Evolutionary conservation across 2,329 filamentous ascomycete species (phyloP), one percentile per base, ranked within the genome.

Genomic region (Karstenula rhodostoma): DNA sequence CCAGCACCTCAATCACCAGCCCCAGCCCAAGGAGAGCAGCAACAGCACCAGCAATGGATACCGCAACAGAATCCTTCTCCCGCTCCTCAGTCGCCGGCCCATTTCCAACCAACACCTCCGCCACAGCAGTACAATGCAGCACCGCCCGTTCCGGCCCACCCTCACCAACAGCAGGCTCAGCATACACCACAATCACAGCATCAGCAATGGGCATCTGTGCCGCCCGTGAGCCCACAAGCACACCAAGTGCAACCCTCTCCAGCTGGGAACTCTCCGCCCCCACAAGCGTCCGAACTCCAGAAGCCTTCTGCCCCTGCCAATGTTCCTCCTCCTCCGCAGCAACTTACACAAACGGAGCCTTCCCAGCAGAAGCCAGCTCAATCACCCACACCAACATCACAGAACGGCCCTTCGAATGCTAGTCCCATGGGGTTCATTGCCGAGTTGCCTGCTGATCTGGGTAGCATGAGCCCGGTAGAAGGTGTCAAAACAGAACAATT

Each of bases 381-480:
- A 32, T 57, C 57, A 37, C 61, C 68, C 1, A 64, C 61, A 5
- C 59, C 68, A 22, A 53, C 54, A 44, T 44, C 67, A 9, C 66
- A 67, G 37, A 44, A 61, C 10, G 42, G 32, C 2, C 12, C 52
- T 22, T 43, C 49, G 1, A 58, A 65, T n/a, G 27, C 67, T 51
- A 50, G 52, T 4, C 65, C 70, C 4, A 67, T 67, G 7, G 69
- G 71, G 19, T 77, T 76, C 52, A 67, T 77, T 29, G 75, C 74
- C 5, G 75, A 77, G 53, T 58, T 77, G 22, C 75, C 75, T 5
- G 75, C 70, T 40, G 73, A 77, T 37, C 25, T 76, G 50, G 72
- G 69, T n/a, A 71, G 62, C 17, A 51, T 74, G 42, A 72, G 51
- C 25, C 47, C 74, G 13, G 35, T 29, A 40, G 65, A 71, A 49